Evolutionary conservation across 1,139 yeast genomes (phyloP).

Genomic region (Nakaseomyces bracarensis): DNA sequence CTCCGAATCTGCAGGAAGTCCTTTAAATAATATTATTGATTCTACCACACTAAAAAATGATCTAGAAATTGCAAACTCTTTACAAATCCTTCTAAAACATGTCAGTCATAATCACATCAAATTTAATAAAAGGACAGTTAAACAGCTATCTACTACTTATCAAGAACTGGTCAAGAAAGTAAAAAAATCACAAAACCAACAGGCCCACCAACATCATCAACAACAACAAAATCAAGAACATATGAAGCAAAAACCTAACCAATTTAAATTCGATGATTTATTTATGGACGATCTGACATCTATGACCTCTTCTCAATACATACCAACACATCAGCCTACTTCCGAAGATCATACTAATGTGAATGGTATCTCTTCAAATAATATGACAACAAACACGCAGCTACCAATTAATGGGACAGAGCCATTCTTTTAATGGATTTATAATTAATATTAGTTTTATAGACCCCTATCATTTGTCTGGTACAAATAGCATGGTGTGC

Average conservation of each 20-base stretch:
- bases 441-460: background rate
- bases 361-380: background rate
- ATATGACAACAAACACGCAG: background rate
- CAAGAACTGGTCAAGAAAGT: constrained; percentile 4
- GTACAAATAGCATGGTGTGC: background rate
- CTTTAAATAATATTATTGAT: background rate
- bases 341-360: background rate
- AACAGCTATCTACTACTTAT: constrained; percentile 2
- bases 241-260: background rate
- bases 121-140: constrained; percentile 3
- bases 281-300: background rate
- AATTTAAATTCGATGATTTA: constrained; percentile 4
- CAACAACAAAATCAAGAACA: too few relatives aligned
- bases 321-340: background rate
- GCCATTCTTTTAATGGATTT: background rate
- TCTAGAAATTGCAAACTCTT: constrained; percentile 3
- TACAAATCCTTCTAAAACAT: background rate
- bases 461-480: background rate
- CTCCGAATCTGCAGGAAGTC: background rate
- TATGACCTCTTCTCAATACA: background rate
- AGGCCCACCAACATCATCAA: background rate
- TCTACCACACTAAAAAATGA: background rate
- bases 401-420: background rate
- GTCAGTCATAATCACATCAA: constrained; percentile 1
- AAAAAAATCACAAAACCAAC: constrained; percentile 2